A percentile compares a stretch with the other conserved stretches of the same genome.
phyloP scores from a whole-genome alignment of 495 filamentous ascomycete species.

The Xylaria venustula region DNA sequence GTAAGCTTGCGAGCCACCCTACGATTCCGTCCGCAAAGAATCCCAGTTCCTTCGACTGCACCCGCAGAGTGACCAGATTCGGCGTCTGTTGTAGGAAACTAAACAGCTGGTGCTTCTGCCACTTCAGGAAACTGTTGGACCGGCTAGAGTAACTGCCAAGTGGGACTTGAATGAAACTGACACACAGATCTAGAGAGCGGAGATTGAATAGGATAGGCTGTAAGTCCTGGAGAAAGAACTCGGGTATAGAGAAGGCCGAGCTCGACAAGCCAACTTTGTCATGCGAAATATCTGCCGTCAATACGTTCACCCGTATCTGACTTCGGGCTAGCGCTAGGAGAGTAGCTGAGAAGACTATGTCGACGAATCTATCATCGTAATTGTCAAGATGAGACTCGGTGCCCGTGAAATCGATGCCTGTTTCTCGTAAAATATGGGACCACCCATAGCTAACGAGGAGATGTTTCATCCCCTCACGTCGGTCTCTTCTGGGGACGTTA shows the following conservation, averaged over 20 bases:
- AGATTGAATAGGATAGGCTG: conserved; percentile 9
- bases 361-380: conserved; percentile 24
- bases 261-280: conserved; percentile 23
- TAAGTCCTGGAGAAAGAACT: conserved; percentile 5
- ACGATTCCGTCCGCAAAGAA: conserved; percentile 20
- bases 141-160: conserved; percentile 19
- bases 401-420: conserved; percentile 18
- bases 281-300: conserved; percentile 19
- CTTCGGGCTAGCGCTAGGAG: conserved; percentile 19
- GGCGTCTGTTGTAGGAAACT: conserved; percentile 22
- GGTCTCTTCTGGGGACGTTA: conserved; percentile 11
- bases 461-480: conserved; percentile 10
- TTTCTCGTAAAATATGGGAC: conserved; percentile 11
- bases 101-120: conserved; percentile 25
- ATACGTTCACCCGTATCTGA: conserved; percentile 9
- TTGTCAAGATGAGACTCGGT: conserved; percentile 9
- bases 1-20: conserved; percentile 18
- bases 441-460: conserved; percentile 20
- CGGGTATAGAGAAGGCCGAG: conserved; percentile 21
- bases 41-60: conserved; percentile 14
- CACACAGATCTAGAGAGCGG: conserved; percentile 19
- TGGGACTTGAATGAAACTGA: conserved; percentile 21
- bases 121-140: conserved; percentile 16
- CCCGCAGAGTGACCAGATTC: conserved; percentile 19
- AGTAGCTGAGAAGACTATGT: conserved; percentile 20